Evolutionary conservation across 495 filamentous ascomycete genomes (phyloP).

Genomic region (Tuber borchii): DNA sequence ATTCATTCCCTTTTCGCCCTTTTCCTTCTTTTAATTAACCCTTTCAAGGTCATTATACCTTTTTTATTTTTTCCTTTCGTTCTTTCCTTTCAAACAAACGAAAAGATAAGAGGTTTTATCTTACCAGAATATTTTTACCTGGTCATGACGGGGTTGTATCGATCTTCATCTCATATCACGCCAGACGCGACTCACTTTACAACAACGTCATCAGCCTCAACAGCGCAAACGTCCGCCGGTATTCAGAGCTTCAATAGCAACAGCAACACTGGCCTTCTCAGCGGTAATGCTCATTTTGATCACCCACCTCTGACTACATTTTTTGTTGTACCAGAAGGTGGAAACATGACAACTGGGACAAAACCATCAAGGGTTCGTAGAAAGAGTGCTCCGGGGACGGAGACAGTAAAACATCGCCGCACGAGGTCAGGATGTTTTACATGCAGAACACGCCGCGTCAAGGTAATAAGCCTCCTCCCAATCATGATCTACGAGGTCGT

Average conservation of each 20-base stretch:
- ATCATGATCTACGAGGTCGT: constrained; percentile 12
- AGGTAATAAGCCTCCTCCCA: constrained; percentile 51
- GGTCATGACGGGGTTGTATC: constrained; percentile 38
- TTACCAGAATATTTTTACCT: background rate
- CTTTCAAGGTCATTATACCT: background rate
- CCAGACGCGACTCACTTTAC: constrained; percentile 30
- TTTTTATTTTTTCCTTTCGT: background rate
- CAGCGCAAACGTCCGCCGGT: constrained; percentile 30
- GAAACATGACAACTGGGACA: constrained; percentile 43
- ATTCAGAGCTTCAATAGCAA: constrained; percentile 27
- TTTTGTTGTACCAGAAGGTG: constrained; percentile 34
- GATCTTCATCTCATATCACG: constrained; percentile 34
- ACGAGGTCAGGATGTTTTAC: constrained; percentile 94
- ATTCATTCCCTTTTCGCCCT: background rate
- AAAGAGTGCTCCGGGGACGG: constrained; percentile 55
- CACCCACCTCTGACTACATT: constrained; percentile 34
- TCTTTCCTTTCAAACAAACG: background rate
- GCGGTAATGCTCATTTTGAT: constrained; percentile 24
- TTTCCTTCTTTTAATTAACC: background rate
- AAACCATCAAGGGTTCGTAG: constrained; percentile 54
- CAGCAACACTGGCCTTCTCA: background rate
- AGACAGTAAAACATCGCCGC: constrained; percentile 86
- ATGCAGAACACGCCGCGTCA: constrained; percentile 80
- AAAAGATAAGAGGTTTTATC: background rate
- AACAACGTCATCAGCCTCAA: constrained; percentile 36